Evolutionary conservation across 176 grass and related monocot species (phyloP), one percentile per base, ranked within the genome.

Genomic region (Triticum turgidum): DNA sequence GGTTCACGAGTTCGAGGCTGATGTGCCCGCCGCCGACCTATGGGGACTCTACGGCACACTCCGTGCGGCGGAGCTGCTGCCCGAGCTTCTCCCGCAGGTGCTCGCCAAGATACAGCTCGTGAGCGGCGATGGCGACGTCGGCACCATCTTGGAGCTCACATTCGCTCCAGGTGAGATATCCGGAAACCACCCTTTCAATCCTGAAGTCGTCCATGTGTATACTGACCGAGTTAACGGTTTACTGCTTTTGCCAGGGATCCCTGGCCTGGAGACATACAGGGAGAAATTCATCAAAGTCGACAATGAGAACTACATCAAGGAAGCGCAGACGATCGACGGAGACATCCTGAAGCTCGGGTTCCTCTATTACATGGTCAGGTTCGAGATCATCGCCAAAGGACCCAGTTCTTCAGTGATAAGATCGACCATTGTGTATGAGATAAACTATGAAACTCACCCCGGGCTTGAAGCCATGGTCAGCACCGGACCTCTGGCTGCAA

Each of bases 371-470:
- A 41, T 88, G 32, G 72, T 81, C 56, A 58, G 86, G 7, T 67
- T 91, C 34, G 78, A 91, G 64, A 82, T 91, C 82, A 9, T 61
- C 0, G 44, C 15, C 10, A 88, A 91, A 62, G 86, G 73, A 0
- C 33, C 71, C 83, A 15, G 30, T 42, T 66, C 90, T 9, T 88
- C 86, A 0, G 78, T 83, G 13, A 73, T 92, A 8, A 79, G 42
- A 17, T 92, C 90, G 0, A 86, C 86, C 0, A 13, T 89, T 1
- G 86, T 82, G 72, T 91, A 91, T 4, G 86, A 92, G 66, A 45
- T 74, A 27, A 62, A 73, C 4, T 73, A 88, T 1, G 82, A 13
- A 6, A 59, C 54, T 20, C 51, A 42, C 10, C 21, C 78, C 1
- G 52, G 85, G 51, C 82, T 88, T 58, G 78, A 88, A 5, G 73